These are phyloP conservation scores for Dactylonectria macrodidyma DNA, from an alignment of 2,329 filamentous ascomycete genomes.

Conservation along the genomic window DNA sequence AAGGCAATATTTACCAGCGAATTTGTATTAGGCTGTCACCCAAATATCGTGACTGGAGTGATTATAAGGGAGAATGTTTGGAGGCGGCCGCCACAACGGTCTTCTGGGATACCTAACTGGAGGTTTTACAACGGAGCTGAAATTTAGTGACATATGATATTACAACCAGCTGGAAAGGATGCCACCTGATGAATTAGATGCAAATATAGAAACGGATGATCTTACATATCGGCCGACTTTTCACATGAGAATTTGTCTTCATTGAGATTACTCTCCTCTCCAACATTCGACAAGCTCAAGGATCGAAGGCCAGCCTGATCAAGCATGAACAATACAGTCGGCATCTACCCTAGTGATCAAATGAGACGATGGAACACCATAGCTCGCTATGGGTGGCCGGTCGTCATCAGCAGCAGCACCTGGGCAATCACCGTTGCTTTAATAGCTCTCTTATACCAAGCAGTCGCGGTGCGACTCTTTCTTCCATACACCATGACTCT, in stretches of 20 bases:
- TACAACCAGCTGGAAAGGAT: background rate
- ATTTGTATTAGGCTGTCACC: background rate
- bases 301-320: background rate
- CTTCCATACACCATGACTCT: conserved; percentile 15
- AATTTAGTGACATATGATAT: background rate
- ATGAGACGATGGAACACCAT: conserved; percentile 16
- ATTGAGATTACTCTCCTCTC: background rate
- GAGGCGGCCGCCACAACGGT: background rate
- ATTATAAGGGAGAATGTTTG: background rate
- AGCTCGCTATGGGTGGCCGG: conserved; percentile 14
- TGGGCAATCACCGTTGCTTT: conserved; percentile 22
- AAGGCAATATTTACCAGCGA: background rate
- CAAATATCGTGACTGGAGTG: background rate
- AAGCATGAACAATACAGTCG: background rate
- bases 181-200: background rate
- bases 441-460: conserved; percentile 23
- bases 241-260: background rate
- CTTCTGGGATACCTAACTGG: background rate
- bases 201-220: background rate
- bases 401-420: conserved; percentile 21
- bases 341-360: background rate
- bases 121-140: background rate
- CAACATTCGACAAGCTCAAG: background rate
- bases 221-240: background rate
- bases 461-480: conserved; percentile 20